phyloP scores from a whole-genome alignment of 208 protist genomes.

The Crithidia expoeki region DNA sequence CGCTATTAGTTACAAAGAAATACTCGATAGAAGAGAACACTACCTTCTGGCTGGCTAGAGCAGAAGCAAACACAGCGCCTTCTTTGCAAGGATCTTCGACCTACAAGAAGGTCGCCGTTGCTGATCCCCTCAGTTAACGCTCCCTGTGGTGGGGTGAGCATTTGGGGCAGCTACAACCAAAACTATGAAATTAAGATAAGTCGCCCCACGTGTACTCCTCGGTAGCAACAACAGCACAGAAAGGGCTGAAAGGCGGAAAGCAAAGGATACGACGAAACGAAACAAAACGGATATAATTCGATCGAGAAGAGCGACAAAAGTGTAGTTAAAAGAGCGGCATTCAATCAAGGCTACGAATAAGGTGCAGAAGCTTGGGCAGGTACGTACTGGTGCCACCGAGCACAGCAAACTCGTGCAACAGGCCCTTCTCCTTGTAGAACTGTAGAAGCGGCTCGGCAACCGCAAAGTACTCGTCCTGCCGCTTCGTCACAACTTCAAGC shows the following conservation, averaged over 20 bases:
- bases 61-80: too few relatives aligned
- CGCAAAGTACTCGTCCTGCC: constrained; percentile 67
- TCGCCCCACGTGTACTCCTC: too few relatives aligned
- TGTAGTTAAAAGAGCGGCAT: not conserved
- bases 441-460: constrained; percentile 56
- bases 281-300: not conserved
- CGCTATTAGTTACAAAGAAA: too few relatives aligned
- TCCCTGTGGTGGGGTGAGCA: too few relatives aligned
- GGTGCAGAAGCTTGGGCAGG: constrained; percentile 68
- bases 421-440: constrained; percentile 66
- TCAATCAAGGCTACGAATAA: constrained; percentile 42
- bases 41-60: too few relatives aligned
- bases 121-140: too few relatives aligned
- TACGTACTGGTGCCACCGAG: constrained; percentile 72
- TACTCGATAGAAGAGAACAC: too few relatives aligned
- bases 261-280: not conserved
- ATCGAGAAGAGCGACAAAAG: not conserved
- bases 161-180: too few relatives aligned
- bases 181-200: too few relatives aligned
- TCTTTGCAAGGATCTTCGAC: too few relatives aligned
- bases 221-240: not conserved
- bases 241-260: not conserved
- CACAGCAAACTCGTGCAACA: constrained; percentile 71
- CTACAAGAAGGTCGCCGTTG: too few relatives aligned
- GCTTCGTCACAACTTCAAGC: constrained; percentile 52